Base-by-base conservation (phyloP, 2,329 filamentous ascomycete genomes). In the Penicillium capsulatum region DNA sequence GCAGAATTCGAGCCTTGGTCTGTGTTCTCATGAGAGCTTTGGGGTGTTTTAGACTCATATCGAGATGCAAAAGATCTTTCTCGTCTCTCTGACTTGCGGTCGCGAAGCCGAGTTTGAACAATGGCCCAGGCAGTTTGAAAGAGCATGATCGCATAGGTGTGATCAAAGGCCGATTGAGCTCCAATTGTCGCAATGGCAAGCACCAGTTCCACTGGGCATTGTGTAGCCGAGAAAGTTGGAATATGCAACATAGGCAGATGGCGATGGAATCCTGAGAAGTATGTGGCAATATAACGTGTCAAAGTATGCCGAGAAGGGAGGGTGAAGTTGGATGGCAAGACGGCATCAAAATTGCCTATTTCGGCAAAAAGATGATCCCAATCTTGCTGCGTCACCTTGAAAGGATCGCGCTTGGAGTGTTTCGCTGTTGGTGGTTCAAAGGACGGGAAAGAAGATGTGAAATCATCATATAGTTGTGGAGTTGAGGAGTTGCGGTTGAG, bases 231-330 rank as follows among this genome's bases (percentile, higher is more conserved):
- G 33, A 85, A 68, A 0, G 80, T 84, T 0, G 81, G 76, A 3
- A 84, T 64, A 54, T 86, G 83, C n/a, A 86, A 63, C 44, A 86
- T 76, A 0, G 74, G 75, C 27, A 77, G 64, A 38, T 76, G 72
- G 17, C 73, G 68, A 45, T 77, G 69, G 41, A 85, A 83, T 0
- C 81, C 80, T 40, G 72, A 75, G 35, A 84, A 74, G 49, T 84
- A 86, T 2, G 80, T 80, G 45, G 82, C 79, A 17, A 85, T 63
- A 47, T 84, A 85, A 15, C 82, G 67, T 3, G 77, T 78, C 11
- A 85, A 58, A 0, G 81, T 81, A 48, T 83, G 73, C 2, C 81
- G 73, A 4, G 81, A 84, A 0, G 81, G 82, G 29, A 84, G 77
- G 3, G 76, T 70, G 48, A 84, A 84, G 19, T 16, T 10, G 11